Conservation (phyloP, 83 land plant species). For the Thuja plicata region DNA sequence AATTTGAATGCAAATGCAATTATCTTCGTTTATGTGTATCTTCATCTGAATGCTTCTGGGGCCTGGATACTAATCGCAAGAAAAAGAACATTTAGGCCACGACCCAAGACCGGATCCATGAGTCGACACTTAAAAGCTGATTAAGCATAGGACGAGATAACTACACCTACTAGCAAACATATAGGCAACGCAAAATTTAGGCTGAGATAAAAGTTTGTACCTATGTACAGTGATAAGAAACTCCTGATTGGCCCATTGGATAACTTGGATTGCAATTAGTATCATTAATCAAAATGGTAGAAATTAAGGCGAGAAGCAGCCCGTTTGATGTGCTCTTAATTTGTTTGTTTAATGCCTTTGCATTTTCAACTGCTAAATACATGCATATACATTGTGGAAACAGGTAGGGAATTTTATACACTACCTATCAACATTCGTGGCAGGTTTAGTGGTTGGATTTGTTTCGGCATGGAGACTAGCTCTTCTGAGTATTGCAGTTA, state of each 20-base stretch:
- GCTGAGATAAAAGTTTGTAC: neutral
- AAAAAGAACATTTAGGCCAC: neutral
- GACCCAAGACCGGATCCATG: neutral
- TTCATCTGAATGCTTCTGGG: neutral
- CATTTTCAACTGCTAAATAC: neutral
- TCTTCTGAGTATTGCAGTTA: slow-evolving; percentile 72
- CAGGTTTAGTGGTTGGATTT: slow-evolving; percentile 84
- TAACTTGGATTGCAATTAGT: slow-evolving; percentile 1
- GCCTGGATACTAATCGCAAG: neutral
- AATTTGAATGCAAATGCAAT: neutral
- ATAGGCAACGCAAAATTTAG: slow-evolving; percentile 4
- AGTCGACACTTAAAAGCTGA: neutral
- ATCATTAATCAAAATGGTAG: neutral
- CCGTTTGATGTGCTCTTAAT: neutral
- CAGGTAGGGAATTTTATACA: slow-evolving; percentile 88
- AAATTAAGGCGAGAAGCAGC: neutral
- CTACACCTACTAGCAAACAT: neutral
- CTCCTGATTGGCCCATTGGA: neutral
- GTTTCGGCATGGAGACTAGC: slow-evolving; percentile 77
- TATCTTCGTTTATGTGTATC: neutral
- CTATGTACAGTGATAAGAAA: neutral
- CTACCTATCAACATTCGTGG: slow-evolving; percentile 75
- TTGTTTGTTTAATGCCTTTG: neutral
- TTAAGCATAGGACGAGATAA: neutral
- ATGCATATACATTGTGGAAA: slow-evolving; percentile 1